Evolutionary conservation across 129 eudicot species (phyloP).

Genomic region (Flaveria bidentis): DNA sequence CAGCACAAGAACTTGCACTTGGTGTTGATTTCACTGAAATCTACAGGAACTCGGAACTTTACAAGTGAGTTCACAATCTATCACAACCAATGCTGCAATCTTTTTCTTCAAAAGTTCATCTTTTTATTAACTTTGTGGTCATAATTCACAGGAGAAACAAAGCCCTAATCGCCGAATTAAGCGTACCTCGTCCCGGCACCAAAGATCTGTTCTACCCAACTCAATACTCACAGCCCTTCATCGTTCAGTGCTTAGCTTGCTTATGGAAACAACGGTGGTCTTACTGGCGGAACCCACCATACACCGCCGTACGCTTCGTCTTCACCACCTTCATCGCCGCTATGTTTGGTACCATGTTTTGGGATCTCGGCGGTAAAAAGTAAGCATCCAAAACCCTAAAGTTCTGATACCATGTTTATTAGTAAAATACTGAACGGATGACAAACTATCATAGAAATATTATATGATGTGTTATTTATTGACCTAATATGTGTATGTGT

Average conservation of each 20-base stretch:
- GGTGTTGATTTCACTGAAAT: slow-evolving; percentile 52
- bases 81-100: background rate
- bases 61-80: slow-evolving; percentile 28
- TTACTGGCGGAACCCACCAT: slow-evolving; percentile 53
- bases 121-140: slow-evolving; percentile 4
- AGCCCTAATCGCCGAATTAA: slow-evolving; percentile 42
- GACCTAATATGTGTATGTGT: background rate
- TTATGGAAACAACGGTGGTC: slow-evolving; percentile 61
- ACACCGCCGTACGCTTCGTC: slow-evolving; percentile 48
- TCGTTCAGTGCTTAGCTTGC: slow-evolving; percentile 43
- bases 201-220: slow-evolving; percentile 40
- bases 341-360: slow-evolving; percentile 50
- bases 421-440: no score
- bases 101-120: background rate
- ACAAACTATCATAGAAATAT: no score
- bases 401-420: no score
- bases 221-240: slow-evolving; percentile 46
- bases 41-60: slow-evolving; percentile 59
- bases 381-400: background rate
- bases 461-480: no score
- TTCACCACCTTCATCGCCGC: slow-evolving; percentile 43
- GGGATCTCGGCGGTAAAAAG: slow-evolving; percentile 53
- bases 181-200: slow-evolving; percentile 42
- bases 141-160: slow-evolving; percentile 45
- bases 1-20: slow-evolving; percentile 52